Evolutionary conservation across 768 basidiomycete genomes (phyloP).

Genomic region (Hemileccinum impolitum): DNA sequence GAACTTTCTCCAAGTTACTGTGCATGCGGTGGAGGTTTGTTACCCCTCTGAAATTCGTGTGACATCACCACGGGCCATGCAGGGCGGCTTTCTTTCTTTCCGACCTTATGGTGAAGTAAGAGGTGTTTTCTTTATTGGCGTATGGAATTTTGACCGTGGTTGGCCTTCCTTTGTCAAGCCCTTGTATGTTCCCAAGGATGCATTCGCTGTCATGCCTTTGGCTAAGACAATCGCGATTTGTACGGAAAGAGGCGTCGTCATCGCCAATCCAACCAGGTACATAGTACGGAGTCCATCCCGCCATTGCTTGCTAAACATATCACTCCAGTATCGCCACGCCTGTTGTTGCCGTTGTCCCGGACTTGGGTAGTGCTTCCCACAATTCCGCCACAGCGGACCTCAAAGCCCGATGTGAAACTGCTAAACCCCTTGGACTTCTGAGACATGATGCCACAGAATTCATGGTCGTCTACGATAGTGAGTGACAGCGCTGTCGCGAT

Average conservation of each 20-base stretch:
- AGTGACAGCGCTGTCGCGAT: slow-evolving; percentile 20
- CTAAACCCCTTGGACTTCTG: slow-evolving; percentile 67
- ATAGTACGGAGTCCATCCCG: slow-evolving; percentile 16
- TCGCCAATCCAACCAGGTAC: slow-evolving; percentile 67
- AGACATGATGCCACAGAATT: slow-evolving; percentile 53
- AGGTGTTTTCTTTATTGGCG: slow-evolving; percentile 2
- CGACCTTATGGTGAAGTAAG: slow-evolving; percentile 64
- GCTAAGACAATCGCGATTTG: slow-evolving; percentile 63
- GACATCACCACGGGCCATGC: slow-evolving; percentile 35
- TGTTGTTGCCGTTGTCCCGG: slow-evolving; percentile 52
- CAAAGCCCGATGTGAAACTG: slow-evolving; percentile 53
- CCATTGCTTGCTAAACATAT: background rate
- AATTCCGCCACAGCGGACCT: slow-evolving; percentile 46
- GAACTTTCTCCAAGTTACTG: slow-evolving; percentile 55
- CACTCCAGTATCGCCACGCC: slow-evolving; percentile 39
- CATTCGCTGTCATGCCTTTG: slow-evolving; percentile 56
- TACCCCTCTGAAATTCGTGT: slow-evolving; percentile 36
- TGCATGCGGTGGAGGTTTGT: slow-evolving; percentile 61
- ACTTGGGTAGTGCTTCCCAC: slow-evolving; percentile 43
- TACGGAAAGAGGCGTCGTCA: slow-evolving; percentile 60
- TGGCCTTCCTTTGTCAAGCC: slow-evolving; percentile 37
- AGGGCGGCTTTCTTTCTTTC: slow-evolving; percentile 42
- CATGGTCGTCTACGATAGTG: slow-evolving; percentile 74
- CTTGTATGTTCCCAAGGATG: slow-evolving; percentile 70
- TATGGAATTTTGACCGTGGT: background rate